phyloP scores from a whole-genome alignment of 208 protist species.

The Leishmania major region DNA sequence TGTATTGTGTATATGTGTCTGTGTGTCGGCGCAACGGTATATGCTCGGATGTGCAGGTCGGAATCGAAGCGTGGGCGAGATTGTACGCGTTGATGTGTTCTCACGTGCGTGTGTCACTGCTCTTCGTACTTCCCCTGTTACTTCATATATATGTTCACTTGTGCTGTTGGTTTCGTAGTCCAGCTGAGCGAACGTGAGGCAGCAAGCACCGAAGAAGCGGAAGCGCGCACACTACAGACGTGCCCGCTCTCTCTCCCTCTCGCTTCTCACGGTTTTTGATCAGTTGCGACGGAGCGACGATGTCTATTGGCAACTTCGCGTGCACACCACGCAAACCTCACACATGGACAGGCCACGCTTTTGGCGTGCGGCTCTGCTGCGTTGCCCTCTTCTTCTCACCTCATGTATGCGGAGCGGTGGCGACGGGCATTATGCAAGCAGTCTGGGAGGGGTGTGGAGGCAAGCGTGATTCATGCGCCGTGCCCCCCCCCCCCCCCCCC shows the following conservation, averaged over 20 bases:
- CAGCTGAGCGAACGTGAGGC: background rate
- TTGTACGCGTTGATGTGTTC: background rate
- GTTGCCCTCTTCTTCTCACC: background rate
- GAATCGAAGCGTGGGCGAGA: background rate
- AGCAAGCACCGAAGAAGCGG: background rate
- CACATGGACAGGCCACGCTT: background rate
- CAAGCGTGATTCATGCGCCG: background rate
- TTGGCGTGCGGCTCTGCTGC: background rate
- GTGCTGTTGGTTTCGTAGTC: background rate
- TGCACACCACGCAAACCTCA: background rate
- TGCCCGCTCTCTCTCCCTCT: background rate
- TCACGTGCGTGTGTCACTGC: background rate
- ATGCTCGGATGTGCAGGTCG: background rate
- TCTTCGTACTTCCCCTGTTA: background rate
- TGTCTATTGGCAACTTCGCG: background rate
- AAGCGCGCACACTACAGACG: background rate
- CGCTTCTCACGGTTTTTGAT: background rate
- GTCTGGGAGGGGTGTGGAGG: background rate
- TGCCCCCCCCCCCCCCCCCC: background rate
- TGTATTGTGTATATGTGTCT: background rate
- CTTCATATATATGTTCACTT: background rate
- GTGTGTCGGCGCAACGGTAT: background rate
- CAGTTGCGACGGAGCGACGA: background rate
- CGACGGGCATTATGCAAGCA: background rate
- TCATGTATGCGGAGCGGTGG: background rate